phyloP scores from a whole-genome alignment of 1,284 basidiomycete species.

The Boletellus deceptivus region DNA sequence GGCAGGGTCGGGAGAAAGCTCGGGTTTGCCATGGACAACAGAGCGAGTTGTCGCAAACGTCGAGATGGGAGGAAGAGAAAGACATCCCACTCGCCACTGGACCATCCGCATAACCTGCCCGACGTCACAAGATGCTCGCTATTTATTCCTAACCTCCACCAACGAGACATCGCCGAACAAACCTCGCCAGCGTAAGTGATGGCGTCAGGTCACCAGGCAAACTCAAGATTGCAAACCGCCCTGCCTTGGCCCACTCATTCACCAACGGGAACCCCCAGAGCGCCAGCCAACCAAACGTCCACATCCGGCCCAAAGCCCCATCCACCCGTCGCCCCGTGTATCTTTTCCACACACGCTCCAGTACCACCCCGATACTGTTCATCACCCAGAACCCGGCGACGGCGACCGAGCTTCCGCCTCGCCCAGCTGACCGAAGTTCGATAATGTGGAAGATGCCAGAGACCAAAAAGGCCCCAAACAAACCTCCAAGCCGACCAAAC shows the following conservation, averaged over 20 bases:
- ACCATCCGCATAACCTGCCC: too few species aligned
- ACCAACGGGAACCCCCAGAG: slow-evolving; percentile 47
- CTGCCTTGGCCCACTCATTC: slow-evolving; percentile 50
- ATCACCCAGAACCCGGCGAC: slow-evolving; percentile 44
- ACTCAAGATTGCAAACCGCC: slow-evolving; percentile 26
- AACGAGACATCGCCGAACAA: slow-evolving; percentile 3
- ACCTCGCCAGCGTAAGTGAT: slow-evolving; percentile 5
- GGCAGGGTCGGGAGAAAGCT: slow-evolving; percentile 30
- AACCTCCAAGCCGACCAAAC: slow-evolving; percentile 45
- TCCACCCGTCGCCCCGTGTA: slow-evolving; percentile 41
- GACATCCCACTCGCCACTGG: not conserved
- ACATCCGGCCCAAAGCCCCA: slow-evolving; percentile 48
- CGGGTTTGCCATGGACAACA: slow-evolving; percentile 18
- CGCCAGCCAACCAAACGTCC: slow-evolving; percentile 50
- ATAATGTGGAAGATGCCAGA: slow-evolving; percentile 58
- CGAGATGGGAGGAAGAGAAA: not conserved
- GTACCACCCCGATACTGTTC: slow-evolving; percentile 48
- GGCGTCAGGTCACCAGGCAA: slow-evolving; percentile 14
- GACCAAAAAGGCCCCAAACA: slow-evolving; percentile 53
- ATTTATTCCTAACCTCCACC: too few species aligned
- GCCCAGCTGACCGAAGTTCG: slow-evolving; percentile 55
- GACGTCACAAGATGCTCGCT: too few species aligned
- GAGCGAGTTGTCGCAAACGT: too few species aligned
- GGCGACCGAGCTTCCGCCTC: slow-evolving; percentile 44
- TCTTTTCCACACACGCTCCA: slow-evolving; percentile 47